phyloP scores from a whole-genome alignment of 2,329 filamentous ascomycete species.

The Aspergillus neotritici region DNA sequence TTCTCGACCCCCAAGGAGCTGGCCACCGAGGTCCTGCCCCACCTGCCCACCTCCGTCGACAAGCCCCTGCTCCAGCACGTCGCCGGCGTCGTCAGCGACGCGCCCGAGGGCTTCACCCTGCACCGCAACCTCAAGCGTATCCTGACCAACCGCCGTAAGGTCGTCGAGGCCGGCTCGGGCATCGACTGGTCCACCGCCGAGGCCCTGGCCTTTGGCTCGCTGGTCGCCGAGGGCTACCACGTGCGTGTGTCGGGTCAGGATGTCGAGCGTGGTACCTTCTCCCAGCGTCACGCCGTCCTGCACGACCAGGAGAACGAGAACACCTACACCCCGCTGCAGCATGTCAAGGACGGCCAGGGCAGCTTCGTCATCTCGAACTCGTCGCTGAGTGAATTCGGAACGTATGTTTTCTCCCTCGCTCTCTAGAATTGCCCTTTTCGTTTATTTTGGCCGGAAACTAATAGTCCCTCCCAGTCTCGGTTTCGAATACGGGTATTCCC shows the following conservation, averaged over 20 bases:
- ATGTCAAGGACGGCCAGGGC: conserved; percentile 84
- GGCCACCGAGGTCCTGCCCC: conserved; percentile 86
- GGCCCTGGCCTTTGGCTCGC: conserved; percentile 85
- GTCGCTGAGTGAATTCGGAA: conserved; percentile 67
- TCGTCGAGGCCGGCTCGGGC: conserved; percentile 81
- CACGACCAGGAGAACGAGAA: conserved; percentile 94
- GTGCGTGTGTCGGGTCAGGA: conserved; percentile 97
- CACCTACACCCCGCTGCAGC: conserved; percentile 86
- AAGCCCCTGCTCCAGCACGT: conserved; percentile 70
- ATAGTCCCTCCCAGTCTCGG: conserved; percentile 70
- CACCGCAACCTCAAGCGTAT: conserved; percentile 98
- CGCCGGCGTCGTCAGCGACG: conserved; percentile 68
- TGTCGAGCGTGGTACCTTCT: conserved; percentile 98
- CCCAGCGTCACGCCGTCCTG: conserved; percentile 92
- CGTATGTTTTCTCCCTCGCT: conserved; percentile 38
- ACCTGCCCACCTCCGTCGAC: conserved; percentile 79
- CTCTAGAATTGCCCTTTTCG: neutral
- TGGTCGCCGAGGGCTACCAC: conserved; percentile 90
- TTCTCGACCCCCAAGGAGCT: conserved; percentile 99
- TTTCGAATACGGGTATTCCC: conserved; percentile 97
- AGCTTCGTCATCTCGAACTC: conserved; percentile 98
- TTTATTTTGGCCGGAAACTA: conserved; percentile 34
- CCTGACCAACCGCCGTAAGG: conserved; percentile 81
- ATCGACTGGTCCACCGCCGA: conserved; percentile 98
- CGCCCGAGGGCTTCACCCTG: conserved; percentile 78